phyloP scores from a whole-genome alignment of 2,329 filamentous ascomycete species.

The Fusarium fracticaudum region DNA sequence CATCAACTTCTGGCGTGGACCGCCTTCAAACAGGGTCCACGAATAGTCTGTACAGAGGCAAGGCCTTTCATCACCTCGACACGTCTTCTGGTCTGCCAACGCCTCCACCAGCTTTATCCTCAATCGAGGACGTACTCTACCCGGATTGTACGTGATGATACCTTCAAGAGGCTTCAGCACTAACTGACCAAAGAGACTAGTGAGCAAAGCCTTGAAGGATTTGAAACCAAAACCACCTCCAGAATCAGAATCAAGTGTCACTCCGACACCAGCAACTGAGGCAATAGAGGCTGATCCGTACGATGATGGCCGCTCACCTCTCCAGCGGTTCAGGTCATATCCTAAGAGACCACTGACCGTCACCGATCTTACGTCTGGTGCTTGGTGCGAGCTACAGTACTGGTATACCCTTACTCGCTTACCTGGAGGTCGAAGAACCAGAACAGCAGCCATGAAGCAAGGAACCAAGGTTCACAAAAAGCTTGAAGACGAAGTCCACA shows the following conservation, averaged over 20 bases:
- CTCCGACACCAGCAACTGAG: conserved; percentile 9
- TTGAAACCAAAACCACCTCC: conserved; percentile 28
- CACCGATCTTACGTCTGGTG: conserved; percentile 85
- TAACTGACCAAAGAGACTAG: conserved; percentile 76
- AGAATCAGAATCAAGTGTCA: conserved; percentile 23
- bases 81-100: conserved; percentile 5
- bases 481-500: conserved; percentile 87
- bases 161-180: conserved; percentile 42
- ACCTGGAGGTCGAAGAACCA: conserved; percentile 75
- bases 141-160: conserved; percentile 60
- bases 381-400: conserved; percentile 97
- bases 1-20: neutral
- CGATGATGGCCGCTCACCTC: conserved; percentile 61
- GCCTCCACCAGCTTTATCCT: conserved; percentile 8
- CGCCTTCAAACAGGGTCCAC: neutral
- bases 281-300: conserved; percentile 15
- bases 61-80: neutral
- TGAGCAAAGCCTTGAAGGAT: conserved; percentile 56
- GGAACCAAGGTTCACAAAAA: conserved; percentile 83
- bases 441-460: conserved; percentile 83
- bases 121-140: conserved; percentile 52
- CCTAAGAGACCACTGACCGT: conserved; percentile 86
- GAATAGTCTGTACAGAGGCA: conserved; percentile 5
- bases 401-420: conserved; percentile 83
- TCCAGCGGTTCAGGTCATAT: conserved; percentile 80